Conservation (phyloP, 257 asterid genomes). For the Echites panduratus region DNA sequence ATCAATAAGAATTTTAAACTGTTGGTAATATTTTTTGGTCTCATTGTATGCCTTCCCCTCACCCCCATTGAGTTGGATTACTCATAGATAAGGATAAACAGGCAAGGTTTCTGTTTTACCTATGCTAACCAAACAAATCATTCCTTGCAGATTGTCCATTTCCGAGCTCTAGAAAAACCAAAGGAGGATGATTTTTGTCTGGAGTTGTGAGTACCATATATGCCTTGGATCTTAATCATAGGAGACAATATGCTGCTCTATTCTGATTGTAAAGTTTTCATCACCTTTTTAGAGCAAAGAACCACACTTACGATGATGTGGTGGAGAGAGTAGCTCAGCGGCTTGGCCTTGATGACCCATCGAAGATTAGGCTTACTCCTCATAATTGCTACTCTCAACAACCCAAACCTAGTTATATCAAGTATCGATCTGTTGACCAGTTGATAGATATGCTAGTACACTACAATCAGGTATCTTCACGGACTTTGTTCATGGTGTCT, state of each 20-base stretch:
- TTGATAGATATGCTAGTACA: slow-evolving; percentile 94
- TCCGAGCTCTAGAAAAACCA: slow-evolving; percentile 84
- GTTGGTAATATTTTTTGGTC: background rate
- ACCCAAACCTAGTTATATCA: slow-evolving; percentile 88
- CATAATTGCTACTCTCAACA: slow-evolving; percentile 98
- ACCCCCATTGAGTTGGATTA: background rate
- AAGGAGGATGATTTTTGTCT: slow-evolving; percentile 89
- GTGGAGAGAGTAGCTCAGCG: slow-evolving; percentile 86
- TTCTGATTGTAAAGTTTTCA: slow-evolving; percentile 14
- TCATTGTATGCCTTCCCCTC: background rate
- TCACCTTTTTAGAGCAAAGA: slow-evolving; percentile 62
- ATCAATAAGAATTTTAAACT: background rate
- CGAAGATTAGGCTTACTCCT: slow-evolving; percentile 93
- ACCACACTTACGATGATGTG: slow-evolving; percentile 90
- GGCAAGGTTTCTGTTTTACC: background rate
- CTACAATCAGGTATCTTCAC: slow-evolving; percentile 71
- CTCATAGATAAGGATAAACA: background rate
- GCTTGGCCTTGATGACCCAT: slow-evolving; percentile 83
- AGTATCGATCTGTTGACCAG: slow-evolving; percentile 80
- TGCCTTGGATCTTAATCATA: slow-evolving; percentile 11
- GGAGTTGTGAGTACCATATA: slow-evolving; percentile 67
- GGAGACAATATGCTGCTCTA: slow-evolving; percentile 15
- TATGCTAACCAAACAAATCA: background rate
- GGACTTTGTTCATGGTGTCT: background rate
- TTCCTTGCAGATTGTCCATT: slow-evolving; percentile 71